Evolutionary conservation across 495 filamentous ascomycete species (phyloP).

Genomic region (Trichoderma virens): DNA sequence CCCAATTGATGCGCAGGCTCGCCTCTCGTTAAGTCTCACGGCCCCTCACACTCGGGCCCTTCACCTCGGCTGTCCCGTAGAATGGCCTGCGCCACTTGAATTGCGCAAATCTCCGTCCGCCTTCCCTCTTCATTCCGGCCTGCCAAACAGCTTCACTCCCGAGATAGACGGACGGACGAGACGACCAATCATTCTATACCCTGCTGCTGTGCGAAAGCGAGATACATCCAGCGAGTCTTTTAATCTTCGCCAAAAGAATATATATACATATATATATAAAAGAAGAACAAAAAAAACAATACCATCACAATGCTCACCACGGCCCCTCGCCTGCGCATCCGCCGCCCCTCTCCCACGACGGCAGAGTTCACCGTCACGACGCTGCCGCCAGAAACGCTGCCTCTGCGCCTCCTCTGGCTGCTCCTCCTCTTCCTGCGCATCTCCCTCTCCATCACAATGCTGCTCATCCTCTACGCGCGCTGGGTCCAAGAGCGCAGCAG

Average conservation of each 20-base stretch:
- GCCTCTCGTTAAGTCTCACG: no score
- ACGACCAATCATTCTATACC: background rate
- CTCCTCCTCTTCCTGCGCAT: slow-evolving; percentile 42
- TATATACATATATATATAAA: no score
- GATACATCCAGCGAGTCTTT: no score
- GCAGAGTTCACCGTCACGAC: slow-evolving; percentile 80
- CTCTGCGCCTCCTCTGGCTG: slow-evolving; percentile 46
- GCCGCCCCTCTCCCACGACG: slow-evolving; percentile 78
- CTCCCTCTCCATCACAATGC: slow-evolving; percentile 21
- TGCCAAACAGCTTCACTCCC: background rate
- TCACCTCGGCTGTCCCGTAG: no score
- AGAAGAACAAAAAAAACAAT: no score
- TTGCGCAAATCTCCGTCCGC: background rate
- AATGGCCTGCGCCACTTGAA: background rate
- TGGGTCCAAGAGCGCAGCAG: slow-evolving; percentile 19
- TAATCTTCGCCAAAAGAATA: background rate
- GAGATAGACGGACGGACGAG: background rate
- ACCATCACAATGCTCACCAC: slow-evolving; percentile 41
- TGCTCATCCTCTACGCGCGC: slow-evolving; percentile 29
- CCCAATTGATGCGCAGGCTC: background rate
- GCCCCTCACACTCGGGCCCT: no score
- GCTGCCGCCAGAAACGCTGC: slow-evolving; percentile 48
- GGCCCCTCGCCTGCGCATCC: slow-evolving; percentile 49
- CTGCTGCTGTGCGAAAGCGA: background rate
- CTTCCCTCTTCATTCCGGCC: background rate